phyloP scores from a whole-genome alignment of 2,329 filamentous ascomycete species.

The Hymenoscyphus albidus region DNA sequence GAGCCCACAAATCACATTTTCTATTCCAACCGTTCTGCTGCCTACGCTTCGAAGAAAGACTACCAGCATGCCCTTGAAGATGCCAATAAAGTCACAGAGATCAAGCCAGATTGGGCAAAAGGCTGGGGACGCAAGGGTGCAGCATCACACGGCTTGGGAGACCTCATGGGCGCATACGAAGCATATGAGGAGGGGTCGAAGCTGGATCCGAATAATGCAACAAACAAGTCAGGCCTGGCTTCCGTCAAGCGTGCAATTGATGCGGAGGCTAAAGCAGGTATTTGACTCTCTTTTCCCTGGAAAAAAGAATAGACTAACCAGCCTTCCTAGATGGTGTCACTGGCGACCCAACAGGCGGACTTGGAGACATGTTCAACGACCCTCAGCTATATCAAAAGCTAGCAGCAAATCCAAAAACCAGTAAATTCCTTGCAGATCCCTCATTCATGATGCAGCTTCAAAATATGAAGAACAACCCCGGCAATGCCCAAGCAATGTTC shows the following conservation, averaged over 20 bases:
- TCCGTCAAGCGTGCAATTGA: conserved; percentile 87
- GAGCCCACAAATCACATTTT: conserved; percentile 92
- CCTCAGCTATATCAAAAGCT: conserved; percentile 87
- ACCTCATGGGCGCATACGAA: conserved; percentile 79
- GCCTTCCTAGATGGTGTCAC: conserved; percentile 38
- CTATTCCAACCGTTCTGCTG: conserved; percentile 92
- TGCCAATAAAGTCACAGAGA: conserved; percentile 85
- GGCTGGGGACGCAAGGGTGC: conserved; percentile 93
- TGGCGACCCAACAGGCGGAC: conserved; percentile 66
- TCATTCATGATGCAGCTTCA: conserved; percentile 90
- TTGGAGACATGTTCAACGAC: conserved; percentile 94
- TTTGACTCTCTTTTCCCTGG: conserved; percentile 9
- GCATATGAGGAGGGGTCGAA: conserved; percentile 95
- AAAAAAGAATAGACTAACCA: conserved; percentile 14
- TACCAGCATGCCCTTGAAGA: conserved; percentile 82
- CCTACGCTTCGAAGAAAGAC: conserved; percentile 83
- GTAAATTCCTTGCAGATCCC: conserved; percentile 71
- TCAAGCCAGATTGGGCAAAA: conserved; percentile 98
- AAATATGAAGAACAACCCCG: conserved; percentile 75
- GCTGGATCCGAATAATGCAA: conserved; percentile 84
- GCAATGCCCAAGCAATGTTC: conserved; percentile 74
- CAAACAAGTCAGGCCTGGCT: conserved; percentile 83
- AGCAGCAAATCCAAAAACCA: conserved; percentile 90
- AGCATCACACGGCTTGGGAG: conserved; percentile 81
- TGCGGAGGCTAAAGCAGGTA: conserved; percentile 56